Conservation (phyloP, 2,329 filamentous ascomycete genomes). For the Colletotrichum sp. region DNA sequence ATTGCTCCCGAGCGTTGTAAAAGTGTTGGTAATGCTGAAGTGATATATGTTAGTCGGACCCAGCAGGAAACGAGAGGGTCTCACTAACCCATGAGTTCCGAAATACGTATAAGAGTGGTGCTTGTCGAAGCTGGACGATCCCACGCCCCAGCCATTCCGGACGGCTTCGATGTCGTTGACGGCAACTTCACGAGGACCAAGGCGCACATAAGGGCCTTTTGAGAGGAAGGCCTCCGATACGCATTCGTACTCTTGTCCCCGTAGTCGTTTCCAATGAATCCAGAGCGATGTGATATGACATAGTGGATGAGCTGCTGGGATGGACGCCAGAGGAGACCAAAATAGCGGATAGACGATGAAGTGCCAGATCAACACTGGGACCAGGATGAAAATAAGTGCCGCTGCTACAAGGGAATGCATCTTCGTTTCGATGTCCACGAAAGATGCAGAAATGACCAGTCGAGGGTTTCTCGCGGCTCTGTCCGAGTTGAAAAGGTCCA, state of each 20-base stretch:
- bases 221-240: neutral
- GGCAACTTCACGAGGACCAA: neutral
- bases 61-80: rapidly evolving
- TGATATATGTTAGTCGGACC: neutral
- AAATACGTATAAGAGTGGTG: neutral
- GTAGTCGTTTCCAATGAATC: neutral
- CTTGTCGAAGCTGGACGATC: neutral
- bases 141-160: neutral
- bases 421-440: neutral
- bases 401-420: neutral
- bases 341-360: neutral
- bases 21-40: neutral
- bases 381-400: neutral
- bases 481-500: neutral
- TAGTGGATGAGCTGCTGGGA: neutral
- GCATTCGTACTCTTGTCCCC: neutral
- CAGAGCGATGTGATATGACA: neutral
- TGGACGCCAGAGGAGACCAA: neutral
- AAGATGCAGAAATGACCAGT: neutral
- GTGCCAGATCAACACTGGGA: neutral
- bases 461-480: neutral
- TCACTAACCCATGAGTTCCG: neutral
- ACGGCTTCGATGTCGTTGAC: neutral
- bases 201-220: neutral
- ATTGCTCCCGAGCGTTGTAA: neutral